Evolutionary conservation across 2,329 filamentous ascomycete genomes (phyloP).

Genomic region (Verticillium tricorpus): DNA sequence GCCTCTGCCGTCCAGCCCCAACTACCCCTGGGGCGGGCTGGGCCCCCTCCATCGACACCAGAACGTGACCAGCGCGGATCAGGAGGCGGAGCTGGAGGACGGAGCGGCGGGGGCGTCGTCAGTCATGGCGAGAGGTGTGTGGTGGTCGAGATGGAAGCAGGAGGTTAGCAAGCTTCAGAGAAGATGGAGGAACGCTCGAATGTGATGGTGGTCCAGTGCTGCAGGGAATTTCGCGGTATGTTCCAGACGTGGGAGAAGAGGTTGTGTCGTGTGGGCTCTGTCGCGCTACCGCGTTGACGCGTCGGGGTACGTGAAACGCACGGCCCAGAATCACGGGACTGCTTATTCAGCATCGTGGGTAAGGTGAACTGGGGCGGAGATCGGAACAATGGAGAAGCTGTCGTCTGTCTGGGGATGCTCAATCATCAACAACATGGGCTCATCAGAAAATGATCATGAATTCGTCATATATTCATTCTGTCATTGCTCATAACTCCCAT

Average conservation of each 20-base stretch:
- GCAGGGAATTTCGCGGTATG: neutral
- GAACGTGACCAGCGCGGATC: slow-evolving; percentile 15
- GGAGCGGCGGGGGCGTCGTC: neutral
- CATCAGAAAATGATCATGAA: no score
- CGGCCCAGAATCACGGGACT: no score
- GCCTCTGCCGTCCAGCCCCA: slow-evolving; percentile 22
- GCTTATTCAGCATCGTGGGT: no score
- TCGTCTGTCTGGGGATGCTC: no score
- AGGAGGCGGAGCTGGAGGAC: neutral
- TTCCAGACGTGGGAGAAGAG: neutral
- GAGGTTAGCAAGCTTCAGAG: neutral
- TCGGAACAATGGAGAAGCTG: no score
- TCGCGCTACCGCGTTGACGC: no score
- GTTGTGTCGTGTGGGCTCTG: no score
- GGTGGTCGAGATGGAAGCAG: slow-evolving; percentile 7
- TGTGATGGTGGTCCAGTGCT: neutral
- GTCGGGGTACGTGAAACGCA: no score
- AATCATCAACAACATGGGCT: no score
- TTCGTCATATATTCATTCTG: neutral
- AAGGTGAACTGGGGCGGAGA: no score
- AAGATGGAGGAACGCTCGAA: neutral
- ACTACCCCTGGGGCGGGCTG: slow-evolving; percentile 31
- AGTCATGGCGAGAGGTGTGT: neutral
- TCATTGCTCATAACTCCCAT: neutral
- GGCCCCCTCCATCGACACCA: slow-evolving; percentile 30